These are phyloP conservation scores for Escallonia rubra DNA, from an alignment of 129 eudicot species.

Conservation along the genomic window DNA sequence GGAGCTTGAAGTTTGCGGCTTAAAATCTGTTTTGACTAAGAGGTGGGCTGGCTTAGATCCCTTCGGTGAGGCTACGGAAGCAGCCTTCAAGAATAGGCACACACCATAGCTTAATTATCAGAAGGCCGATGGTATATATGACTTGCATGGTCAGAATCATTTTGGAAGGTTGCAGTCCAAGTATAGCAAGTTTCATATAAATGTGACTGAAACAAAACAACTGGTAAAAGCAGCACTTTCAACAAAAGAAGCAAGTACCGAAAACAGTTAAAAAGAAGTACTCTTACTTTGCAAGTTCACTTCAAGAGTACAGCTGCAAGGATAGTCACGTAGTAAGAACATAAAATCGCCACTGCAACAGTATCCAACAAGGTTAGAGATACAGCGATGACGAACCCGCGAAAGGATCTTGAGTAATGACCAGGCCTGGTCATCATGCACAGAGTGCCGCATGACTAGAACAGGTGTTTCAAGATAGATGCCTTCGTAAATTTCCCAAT, in stretches of 20 bases:
- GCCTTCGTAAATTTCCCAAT: conserved; percentile 16
- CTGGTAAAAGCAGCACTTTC: not conserved
- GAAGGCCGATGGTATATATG: too few species aligned
- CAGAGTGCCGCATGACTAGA: conserved; percentile 21
- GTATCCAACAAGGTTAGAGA: conserved; percentile 36
- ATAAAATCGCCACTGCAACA: conserved; percentile 23
- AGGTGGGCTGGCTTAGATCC: not conserved
- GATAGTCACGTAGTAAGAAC: conserved; percentile 32
- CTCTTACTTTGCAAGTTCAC: conserved; percentile 36
- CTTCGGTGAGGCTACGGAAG: not conserved
- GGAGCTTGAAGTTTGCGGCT: not conserved
- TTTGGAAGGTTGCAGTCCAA: too few species aligned
- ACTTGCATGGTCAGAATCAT: too few species aligned
- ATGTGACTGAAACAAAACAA: not conserved
- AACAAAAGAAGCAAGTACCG: too few species aligned
- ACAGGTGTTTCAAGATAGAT: conserved; percentile 25
- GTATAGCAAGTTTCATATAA: too few species aligned
- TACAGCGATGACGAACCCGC: conserved; percentile 40
- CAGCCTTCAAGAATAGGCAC: not conserved
- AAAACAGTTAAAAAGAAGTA: not conserved
- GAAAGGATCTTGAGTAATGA: conserved; percentile 28
- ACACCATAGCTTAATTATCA: too few species aligned
- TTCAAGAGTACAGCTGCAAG: conserved; percentile 30
- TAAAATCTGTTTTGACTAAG: not conserved
- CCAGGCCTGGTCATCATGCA: conserved; percentile 18